Conservation (phyloP, 2,329 filamentous ascomycete genomes). For the Kalmusia sp. region DNA sequence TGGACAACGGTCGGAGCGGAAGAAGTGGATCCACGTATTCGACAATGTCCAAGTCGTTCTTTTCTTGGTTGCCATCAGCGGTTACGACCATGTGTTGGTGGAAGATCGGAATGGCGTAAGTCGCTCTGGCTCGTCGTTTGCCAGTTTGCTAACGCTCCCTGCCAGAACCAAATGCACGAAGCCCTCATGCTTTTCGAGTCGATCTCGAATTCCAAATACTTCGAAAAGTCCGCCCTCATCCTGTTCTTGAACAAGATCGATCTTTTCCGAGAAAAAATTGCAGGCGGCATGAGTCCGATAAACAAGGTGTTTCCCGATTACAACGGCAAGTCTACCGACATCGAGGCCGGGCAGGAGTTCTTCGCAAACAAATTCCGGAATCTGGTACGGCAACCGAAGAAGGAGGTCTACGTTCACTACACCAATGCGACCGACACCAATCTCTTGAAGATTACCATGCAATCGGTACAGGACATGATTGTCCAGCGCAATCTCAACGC, state of each 20-base stretch:
- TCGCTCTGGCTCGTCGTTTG: slow-evolving; percentile 18
- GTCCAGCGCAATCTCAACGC: slow-evolving; percentile 60
- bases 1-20: slow-evolving; percentile 88
- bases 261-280: slow-evolving; percentile 59
- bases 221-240: slow-evolving; percentile 59
- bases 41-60: slow-evolving; percentile 92
- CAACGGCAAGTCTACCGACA: slow-evolving; percentile 51
- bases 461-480: slow-evolving; percentile 61
- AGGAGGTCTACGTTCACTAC: slow-evolving; percentile 61
- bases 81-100: slow-evolving; percentile 94
- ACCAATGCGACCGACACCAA: slow-evolving; percentile 61
- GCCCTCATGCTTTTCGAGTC: slow-evolving; percentile 61
- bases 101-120: slow-evolving; percentile 95
- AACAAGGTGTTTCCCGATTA: slow-evolving; percentile 59
- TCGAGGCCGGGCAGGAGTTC: slow-evolving; percentile 57
- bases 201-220: slow-evolving; percentile 61
- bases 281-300: slow-evolving; percentile 55
- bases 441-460: slow-evolving; percentile 64
- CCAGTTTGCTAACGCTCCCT: slow-evolving; percentile 13
- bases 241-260: slow-evolving; percentile 63
- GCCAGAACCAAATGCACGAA: slow-evolving; percentile 63
- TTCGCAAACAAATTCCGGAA: slow-evolving; percentile 60
- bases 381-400: slow-evolving; percentile 57
- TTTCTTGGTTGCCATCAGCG: slow-evolving; percentile 93
- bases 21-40: slow-evolving; percentile 98